Evolutionary conservation across 176 grass and related monocot species (phyloP), one percentile per base, ranked within the genome.

Genomic region (Bonia amplexicaulis): DNA sequence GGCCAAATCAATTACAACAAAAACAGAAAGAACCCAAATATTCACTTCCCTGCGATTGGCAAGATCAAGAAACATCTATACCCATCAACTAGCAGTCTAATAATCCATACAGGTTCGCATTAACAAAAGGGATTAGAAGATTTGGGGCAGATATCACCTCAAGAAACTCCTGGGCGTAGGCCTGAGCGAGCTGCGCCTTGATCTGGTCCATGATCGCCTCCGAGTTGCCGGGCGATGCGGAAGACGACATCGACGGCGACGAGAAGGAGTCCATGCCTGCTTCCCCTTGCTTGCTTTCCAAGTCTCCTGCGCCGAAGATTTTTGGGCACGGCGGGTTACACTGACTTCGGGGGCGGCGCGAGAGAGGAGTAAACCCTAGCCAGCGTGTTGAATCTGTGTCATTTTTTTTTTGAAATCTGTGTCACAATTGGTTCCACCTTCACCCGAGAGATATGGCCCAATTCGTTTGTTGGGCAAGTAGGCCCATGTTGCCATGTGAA

Each of bases 181-280:
- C 91, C 85, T 95, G 88, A 20, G 93, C 93, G 46, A 95, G 93
- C 46, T 98, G 93, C 42, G 80, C 22, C 89, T 95, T 95, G 80
- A 98, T 90, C 88, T 95, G 91, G 19, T 92, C 91, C 91, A 98
- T 98, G 22, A 95, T n/a, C 12, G 33, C 88, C n/a, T 93, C 93
- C 23, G 80, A 74, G 62, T 87, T 92, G 69, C 66, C 23, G 20
- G 49, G 76, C 33, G 85, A 90, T 12, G 76, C 83, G 6, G 89
- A 90, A 15, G 93, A 85, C 51, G 81, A 63, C 61, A 83, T 67
- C 86, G 91, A 90, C 22, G 95, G 71, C 82, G 90, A 98, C 71
- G 91, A 98, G 93, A 95, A 95, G 61, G 95, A 80, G 68, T 95
- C 91, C 96, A 95, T 93, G 58, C 22, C 74, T 1, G 44, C 22